Evolutionary conservation across 2,329 filamentous ascomycete genomes (phyloP).

Genomic region (Furcasterigmium sp.): DNA sequence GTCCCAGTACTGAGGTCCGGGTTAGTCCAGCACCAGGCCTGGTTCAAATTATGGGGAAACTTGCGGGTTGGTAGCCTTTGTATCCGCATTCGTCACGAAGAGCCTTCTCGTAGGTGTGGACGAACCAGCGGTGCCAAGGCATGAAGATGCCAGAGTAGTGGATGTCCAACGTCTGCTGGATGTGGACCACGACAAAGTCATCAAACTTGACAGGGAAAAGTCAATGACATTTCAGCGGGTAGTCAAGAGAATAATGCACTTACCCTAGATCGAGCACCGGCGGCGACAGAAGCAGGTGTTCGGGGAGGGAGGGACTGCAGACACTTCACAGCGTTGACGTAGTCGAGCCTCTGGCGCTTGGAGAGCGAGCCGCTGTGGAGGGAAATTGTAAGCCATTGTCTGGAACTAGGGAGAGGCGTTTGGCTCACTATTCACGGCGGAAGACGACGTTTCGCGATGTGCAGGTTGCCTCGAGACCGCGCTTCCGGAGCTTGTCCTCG

Average conservation of each 20-base stretch:
- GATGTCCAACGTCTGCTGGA: slow-evolving; percentile 29
- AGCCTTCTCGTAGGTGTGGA: slow-evolving; percentile 29
- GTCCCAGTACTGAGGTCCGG: slow-evolving; percentile 35
- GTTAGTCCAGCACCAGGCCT: background rate
- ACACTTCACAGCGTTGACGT: slow-evolving; percentile 40
- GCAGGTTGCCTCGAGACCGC: slow-evolving; percentile 15
- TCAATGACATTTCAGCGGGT: background rate
- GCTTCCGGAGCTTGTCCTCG: slow-evolving; percentile 13
- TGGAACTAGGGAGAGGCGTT: too few relatives aligned
- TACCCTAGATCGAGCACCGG: slow-evolving; percentile 33
- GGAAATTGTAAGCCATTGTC: background rate
- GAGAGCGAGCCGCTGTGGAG: slow-evolving; percentile 22
- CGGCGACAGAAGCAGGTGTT: slow-evolving; percentile 24
- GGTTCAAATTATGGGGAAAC: background rate
- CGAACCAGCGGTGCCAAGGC: slow-evolving; percentile 37
- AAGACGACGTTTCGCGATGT: slow-evolving; percentile 18
- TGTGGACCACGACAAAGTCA: slow-evolving; percentile 34
- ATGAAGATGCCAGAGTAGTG: slow-evolving; percentile 29
- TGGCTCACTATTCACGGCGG: slow-evolving; percentile 23
- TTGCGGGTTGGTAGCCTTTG: slow-evolving; percentile 29
- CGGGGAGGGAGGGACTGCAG: slow-evolving; percentile 30
- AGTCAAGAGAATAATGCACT: background rate
- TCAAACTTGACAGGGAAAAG: too few relatives aligned
- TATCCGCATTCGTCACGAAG: slow-evolving; percentile 36
- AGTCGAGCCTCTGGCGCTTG: slow-evolving; percentile 25